Conservation (phyloP, 2,329 filamentous ascomycete genomes). For the Lasiodiplodia theobromae region DNA sequence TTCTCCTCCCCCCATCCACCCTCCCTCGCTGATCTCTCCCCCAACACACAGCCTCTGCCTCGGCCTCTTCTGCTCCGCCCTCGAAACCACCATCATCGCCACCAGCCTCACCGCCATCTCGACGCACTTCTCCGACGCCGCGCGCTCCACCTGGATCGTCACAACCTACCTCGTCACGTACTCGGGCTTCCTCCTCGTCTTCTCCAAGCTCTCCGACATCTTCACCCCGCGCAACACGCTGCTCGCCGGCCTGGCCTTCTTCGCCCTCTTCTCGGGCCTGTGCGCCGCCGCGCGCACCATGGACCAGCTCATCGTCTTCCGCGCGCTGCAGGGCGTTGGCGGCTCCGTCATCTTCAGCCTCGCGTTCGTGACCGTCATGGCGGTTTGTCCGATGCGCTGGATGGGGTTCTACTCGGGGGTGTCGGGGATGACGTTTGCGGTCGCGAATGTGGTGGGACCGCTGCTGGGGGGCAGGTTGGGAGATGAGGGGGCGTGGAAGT, state of each 20-base stretch:
- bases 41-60: constrained; percentile 38
- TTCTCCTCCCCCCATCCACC: too few relatives aligned
- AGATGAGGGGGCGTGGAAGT: constrained; percentile 52
- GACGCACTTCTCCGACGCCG: constrained; percentile 38
- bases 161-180: constrained; percentile 44
- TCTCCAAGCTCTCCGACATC: constrained; percentile 30
- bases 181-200: constrained; percentile 34
- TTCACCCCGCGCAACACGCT: constrained; percentile 39
- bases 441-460: constrained; percentile 39
- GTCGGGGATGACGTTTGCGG: constrained; percentile 47
- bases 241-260: constrained; percentile 37
- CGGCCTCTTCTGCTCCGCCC: constrained; percentile 42
- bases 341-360: constrained; percentile 58
- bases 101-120: constrained; percentile 43
- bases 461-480: constrained; percentile 53
- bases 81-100: constrained; percentile 44
- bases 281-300: constrained; percentile 41
- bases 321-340: constrained; percentile 54
- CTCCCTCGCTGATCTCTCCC: too few relatives aligned
- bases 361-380: constrained; percentile 43
- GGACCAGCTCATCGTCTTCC: constrained; percentile 46
- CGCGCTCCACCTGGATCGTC: constrained; percentile 42
- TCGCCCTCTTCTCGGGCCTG: constrained; percentile 43
- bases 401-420: constrained; percentile 45
- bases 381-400: constrained; percentile 37